phyloP scores from a whole-genome alignment of 306 rosid species.

The Phaseolus lunatus region DNA sequence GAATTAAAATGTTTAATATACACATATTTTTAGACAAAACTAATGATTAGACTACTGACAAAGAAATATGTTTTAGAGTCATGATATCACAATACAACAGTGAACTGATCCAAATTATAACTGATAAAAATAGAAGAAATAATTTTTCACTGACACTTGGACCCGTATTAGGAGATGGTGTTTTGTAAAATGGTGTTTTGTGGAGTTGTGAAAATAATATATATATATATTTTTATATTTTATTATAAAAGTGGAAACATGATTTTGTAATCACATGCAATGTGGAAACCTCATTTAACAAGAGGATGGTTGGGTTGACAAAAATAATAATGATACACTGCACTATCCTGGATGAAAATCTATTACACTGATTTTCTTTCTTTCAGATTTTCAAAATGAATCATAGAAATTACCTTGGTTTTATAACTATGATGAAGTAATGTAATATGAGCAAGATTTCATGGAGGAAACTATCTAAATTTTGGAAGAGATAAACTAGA shows the following conservation, averaged over 20 bases:
- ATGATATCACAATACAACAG: too few relatives aligned
- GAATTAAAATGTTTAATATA: too few relatives aligned
- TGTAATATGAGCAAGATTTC: not conserved
- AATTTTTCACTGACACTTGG: too few relatives aligned
- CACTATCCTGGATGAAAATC: not conserved
- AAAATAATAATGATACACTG: not conserved
- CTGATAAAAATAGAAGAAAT: too few relatives aligned
- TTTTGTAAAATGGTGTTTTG: too few relatives aligned
- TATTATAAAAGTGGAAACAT: not conserved
- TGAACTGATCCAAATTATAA: too few relatives aligned
- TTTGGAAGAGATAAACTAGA: not conserved
- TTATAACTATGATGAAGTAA: too few relatives aligned
- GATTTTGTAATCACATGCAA: not conserved
- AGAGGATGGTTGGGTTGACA: not conserved
- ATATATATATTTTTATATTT: too few relatives aligned
- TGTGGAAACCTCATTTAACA: not conserved
- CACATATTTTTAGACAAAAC: not conserved
- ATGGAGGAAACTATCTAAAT: not conserved
- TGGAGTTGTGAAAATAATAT: too few relatives aligned
- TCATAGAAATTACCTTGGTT: not conserved
- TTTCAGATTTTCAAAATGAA: not conserved
- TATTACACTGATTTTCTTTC: not conserved
- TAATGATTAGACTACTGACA: not conserved
- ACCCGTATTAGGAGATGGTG: too few relatives aligned
- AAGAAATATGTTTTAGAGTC: not conserved